A percentile compares a stretch with the other conserved stretches of the same genome.
Evolutionary conservation across 805 yeast genomes (phyloP).

Genomic region (Teunomyces stri): DNA sequence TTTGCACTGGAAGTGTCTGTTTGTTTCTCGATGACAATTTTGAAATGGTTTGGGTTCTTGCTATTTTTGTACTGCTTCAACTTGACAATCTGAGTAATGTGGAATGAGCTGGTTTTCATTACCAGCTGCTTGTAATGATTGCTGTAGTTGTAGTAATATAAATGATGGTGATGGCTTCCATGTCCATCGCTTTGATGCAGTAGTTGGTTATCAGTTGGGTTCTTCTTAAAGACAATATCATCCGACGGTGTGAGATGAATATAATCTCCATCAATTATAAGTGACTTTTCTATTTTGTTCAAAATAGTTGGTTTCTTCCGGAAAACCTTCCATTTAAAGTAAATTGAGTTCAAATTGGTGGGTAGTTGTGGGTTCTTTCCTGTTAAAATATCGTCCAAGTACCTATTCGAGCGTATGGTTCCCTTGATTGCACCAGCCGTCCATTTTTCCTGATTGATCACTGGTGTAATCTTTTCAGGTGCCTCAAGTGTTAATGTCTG

Average conservation of each 20-base stretch:
- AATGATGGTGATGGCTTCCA: conserved; percentile 31
- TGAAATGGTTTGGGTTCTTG: conserved; percentile 75
- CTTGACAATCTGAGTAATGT: conserved; percentile 70
- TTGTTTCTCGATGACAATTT: conserved; percentile 58
- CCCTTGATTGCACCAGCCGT: background rate
- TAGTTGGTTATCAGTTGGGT: conserved; percentile 30
- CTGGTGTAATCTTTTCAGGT: background rate
- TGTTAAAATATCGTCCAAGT: conserved; percentile 29
- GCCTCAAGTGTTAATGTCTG: conserved; percentile 5
- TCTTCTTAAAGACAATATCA: conserved; percentile 49
- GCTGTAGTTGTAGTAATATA: conserved; percentile 38
- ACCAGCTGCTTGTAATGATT: conserved; percentile 58
- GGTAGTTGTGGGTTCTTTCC: conserved; percentile 31
- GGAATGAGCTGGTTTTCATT: conserved; percentile 84
- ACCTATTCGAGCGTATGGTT: conserved; percentile 16
- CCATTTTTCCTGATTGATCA: background rate
- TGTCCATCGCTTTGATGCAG: conserved; percentile 9
- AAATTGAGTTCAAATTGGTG: conserved; percentile 49
- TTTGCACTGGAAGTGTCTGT: conserved; percentile 27
- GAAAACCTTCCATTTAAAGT: conserved; percentile 84
- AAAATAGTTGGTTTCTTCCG: conserved; percentile 83
- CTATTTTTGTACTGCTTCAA: conserved; percentile 64
- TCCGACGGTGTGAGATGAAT: conserved; percentile 85
- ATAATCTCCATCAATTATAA: conserved; percentile 93
- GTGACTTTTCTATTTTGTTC: conserved; percentile 73